A percentile compares a stretch with the other conserved stretches of the same genome.
Conservation (phyloP, 352 stramenopile genomes). For the Phytophthora kernoviae region DNA sequence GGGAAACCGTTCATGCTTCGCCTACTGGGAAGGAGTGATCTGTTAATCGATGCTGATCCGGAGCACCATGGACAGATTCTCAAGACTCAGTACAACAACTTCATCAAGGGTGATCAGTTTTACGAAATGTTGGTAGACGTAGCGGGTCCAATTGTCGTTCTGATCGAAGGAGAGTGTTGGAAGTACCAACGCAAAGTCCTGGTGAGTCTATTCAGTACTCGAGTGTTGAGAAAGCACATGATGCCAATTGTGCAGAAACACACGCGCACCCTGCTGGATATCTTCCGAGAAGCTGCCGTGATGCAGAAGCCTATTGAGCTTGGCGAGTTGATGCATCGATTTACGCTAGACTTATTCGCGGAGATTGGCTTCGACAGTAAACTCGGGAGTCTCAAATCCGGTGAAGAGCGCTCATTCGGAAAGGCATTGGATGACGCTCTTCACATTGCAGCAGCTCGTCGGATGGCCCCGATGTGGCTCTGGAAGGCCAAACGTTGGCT, state of each 20-base stretch:
- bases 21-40: conserved; percentile 8
- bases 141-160: conserved; percentile 40
- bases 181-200: conserved; percentile 69
- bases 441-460: conserved; percentile 14
- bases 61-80: conserved; percentile 21
- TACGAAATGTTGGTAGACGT: conserved; percentile 21
- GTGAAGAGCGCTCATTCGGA: conserved; percentile 41
- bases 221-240: conserved; percentile 50
- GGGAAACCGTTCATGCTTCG: conserved; percentile 5
- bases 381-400: conserved; percentile 26
- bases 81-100: conserved; percentile 40
- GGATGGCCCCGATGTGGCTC: conserved; percentile 30
- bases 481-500: conserved; percentile 41
- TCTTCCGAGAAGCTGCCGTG: conserved; percentile 8
- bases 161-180: conserved; percentile 57
- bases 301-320: conserved; percentile 17
- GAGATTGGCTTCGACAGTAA: conserved; percentile 64
- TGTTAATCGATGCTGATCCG: conserved; percentile 9
- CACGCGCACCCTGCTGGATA: conserved; percentile 1
- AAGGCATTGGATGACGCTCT: conserved; percentile 43
- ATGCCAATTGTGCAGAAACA: conserved; percentile 35
- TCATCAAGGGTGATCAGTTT: conserved; percentile 29
- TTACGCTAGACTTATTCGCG: conserved; percentile 57
- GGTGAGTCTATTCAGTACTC: conserved; percentile 78
- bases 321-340: conserved; percentile 25